Conservation (phyloP, 108 stramenopile genomes). For the Nitzschia palea region DNA sequence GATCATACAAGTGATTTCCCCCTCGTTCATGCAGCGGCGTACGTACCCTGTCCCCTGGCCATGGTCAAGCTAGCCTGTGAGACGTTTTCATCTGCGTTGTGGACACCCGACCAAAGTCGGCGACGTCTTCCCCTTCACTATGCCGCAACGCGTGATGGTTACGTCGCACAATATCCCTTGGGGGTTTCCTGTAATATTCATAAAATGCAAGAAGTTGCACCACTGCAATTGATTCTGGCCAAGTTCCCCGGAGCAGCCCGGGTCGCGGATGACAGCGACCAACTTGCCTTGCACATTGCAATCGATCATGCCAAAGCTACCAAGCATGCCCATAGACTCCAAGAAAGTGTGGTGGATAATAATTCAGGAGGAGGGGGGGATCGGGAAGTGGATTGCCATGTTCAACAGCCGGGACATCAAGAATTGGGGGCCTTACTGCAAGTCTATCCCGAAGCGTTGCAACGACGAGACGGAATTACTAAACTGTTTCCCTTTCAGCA, state of each 20-base stretch:
- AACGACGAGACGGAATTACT: constrained; percentile 22
- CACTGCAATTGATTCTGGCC: constrained; percentile 5
- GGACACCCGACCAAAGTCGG: neutral
- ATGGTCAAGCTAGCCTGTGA: constrained; percentile 15
- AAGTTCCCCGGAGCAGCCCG: constrained; percentile 8
- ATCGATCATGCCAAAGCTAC: constrained; percentile 22
- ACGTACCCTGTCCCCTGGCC: constrained; percentile 11
- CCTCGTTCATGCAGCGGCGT: constrained; percentile 18
- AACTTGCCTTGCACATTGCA: constrained; percentile 27
- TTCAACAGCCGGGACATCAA: neutral
- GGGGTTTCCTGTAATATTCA: constrained; percentile 14
- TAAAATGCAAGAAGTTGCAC: constrained; percentile 9
- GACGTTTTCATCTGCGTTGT: neutral
- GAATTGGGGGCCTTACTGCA: constrained; percentile 7
- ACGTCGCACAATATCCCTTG: constrained; percentile 8
- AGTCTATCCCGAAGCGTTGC: constrained; percentile 27
- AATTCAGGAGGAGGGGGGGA: too few species aligned
- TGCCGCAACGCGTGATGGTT: constrained; percentile 11
- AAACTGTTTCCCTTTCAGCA: constrained; percentile 36
- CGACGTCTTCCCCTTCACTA: constrained; percentile 23
- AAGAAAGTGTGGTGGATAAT: neutral
- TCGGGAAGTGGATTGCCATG: too few species aligned
- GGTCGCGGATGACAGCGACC: constrained; percentile 7
- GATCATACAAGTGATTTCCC: neutral
- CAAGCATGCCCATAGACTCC: neutral